Conservation (phyloP, 179 eudicot genomes). For the Spergularia azorica region DNA sequence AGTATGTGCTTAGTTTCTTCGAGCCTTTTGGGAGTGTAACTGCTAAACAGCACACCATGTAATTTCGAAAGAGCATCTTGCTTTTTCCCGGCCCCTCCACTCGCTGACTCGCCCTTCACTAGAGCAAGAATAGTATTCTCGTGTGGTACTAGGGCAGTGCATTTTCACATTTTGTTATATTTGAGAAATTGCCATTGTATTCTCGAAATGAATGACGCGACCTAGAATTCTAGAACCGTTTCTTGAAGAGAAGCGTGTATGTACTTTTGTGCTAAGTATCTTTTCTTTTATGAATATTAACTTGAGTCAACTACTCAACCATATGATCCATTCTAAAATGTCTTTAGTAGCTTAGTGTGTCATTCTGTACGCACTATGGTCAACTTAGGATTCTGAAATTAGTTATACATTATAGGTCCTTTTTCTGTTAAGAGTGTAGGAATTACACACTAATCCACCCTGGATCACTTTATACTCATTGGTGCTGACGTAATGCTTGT, state of each 20-base stretch:
- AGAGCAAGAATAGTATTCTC: background rate
- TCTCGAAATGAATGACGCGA: slow-evolving; percentile 1
- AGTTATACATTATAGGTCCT: background rate
- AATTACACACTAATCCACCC: background rate
- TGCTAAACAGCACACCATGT: background rate
- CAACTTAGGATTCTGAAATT: background rate
- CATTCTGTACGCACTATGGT: background rate
- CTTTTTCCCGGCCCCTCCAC: background rate
- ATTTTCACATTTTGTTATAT: background rate
- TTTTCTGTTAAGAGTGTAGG: background rate
- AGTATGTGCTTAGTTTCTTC: background rate
- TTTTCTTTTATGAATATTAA: background rate
- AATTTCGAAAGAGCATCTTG: background rate
- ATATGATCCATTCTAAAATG: background rate
- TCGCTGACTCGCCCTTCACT: background rate
- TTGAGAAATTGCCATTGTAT: background rate
- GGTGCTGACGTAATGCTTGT: background rate
- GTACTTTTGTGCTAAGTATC: background rate
- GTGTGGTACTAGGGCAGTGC: slow-evolving; percentile 1
- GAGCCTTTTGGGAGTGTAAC: background rate
- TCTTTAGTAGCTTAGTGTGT: background rate
- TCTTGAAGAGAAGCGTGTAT: background rate
- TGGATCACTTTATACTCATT: background rate
- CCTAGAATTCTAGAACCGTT: slow-evolving; percentile 5
- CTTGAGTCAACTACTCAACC: background rate